Evolutionary conservation across 495 filamentous ascomycete genomes (phyloP).

Genomic region (Margaritispora aquatica): DNA sequence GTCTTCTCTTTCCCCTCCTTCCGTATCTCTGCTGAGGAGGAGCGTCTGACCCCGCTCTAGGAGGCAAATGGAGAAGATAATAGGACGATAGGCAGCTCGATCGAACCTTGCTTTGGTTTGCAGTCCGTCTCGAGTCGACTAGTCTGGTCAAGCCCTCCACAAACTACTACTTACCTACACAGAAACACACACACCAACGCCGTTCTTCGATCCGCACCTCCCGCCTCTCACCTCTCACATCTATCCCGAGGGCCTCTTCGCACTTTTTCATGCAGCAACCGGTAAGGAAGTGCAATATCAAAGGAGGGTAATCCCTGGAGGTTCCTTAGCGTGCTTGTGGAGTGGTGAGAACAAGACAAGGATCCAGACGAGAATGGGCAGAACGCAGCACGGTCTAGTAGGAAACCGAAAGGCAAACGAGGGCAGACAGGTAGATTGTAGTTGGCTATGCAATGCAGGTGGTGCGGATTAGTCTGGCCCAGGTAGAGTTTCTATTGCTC

Average conservation of each 20-base stretch:
- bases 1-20: constrained; percentile 26
- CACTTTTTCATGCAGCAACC: too few relatives aligned
- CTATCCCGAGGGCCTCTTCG: constrained; percentile 8
- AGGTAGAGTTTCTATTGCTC: constrained; percentile 37
- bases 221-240: constrained; percentile 19
- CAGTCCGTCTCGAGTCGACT: too few relatives aligned
- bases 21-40: constrained; percentile 32
- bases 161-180: too few relatives aligned
- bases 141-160: too few relatives aligned
- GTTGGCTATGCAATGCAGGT: constrained; percentile 22
- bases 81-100: constrained; percentile 22
- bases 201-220: constrained; percentile 19
- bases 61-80: too few relatives aligned
- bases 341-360: not conserved
- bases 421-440: too few relatives aligned
- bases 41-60: constrained; percentile 38
- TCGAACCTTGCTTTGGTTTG: constrained; percentile 12
- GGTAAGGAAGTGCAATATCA: too few relatives aligned
- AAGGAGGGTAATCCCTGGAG: constrained; percentile 34
- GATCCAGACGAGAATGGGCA: too few relatives aligned
- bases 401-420: too few relatives aligned
- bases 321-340: not conserved
- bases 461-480: constrained; percentile 32
- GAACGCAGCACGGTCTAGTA: too few relatives aligned
- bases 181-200: constrained; percentile 28